Conservation (phyloP, 805 yeast genomes). For the Tetrapisispora fleetii region DNA sequence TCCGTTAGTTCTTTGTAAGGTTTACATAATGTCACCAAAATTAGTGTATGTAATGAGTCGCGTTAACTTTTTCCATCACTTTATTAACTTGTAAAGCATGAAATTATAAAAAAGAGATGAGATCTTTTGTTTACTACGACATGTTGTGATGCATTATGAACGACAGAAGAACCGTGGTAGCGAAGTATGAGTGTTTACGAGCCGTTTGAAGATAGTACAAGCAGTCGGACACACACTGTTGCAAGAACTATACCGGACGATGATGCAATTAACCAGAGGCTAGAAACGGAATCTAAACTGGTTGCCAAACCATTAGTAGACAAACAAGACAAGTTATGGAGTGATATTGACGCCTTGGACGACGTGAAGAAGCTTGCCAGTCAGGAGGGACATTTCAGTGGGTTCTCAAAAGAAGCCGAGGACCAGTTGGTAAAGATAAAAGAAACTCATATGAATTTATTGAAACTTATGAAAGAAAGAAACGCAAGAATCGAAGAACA, state of each 20-base stretch:
- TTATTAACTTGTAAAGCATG: too few species aligned
- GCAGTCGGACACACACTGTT: neutral
- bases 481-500: constrained; percentile 13
- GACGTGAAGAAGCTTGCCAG: constrained; percentile 58
- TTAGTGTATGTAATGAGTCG: too few species aligned
- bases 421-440: constrained; percentile 39
- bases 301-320: constrained; percentile 16
- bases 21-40: too few species aligned
- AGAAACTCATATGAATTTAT: constrained; percentile 42
- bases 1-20: too few species aligned
- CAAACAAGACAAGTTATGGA: constrained; percentile 44
- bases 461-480: constrained; percentile 27
- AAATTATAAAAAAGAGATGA: too few species aligned
- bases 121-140: too few species aligned
- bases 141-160: too few species aligned
- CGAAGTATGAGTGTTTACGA: neutral
- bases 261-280: neutral
- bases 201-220: neutral
- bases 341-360: constrained; percentile 76
- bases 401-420: constrained; percentile 35
- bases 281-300: constrained; percentile 34
- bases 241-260: constrained; percentile 2
- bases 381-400: constrained; percentile 34
- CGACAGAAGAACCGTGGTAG: neutral
- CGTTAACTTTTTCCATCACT: too few species aligned